Evolutionary conservation across 352 stramenopile species (phyloP).

Genomic region (Aphanomyces astaci): DNA sequence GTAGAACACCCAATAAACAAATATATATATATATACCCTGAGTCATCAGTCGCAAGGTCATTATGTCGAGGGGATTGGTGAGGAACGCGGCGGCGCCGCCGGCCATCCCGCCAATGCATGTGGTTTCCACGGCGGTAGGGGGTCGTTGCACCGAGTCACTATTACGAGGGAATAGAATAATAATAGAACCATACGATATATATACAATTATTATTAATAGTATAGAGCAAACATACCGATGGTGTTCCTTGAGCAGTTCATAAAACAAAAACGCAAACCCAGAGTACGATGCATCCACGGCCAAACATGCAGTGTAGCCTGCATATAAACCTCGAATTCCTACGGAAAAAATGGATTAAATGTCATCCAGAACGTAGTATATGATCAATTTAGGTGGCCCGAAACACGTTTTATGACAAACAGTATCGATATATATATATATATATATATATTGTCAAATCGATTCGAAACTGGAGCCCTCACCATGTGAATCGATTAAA

Average conservation of each 20-base stretch:
- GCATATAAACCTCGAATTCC: slow-evolving; percentile 43
- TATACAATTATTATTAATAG: too few relatives aligned
- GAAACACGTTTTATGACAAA: too few relatives aligned
- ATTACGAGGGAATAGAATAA: slow-evolving; percentile 39
- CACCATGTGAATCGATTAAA: too few relatives aligned
- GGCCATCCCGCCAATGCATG: slow-evolving; percentile 45
- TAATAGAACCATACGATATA: slow-evolving; percentile 14
- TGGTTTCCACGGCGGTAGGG: slow-evolving; percentile 46
- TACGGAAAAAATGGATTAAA: not conserved
- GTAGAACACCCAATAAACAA: too few relatives aligned
- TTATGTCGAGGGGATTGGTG: slow-evolving; percentile 74
- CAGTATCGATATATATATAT: too few relatives aligned
- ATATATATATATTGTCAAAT: too few relatives aligned
- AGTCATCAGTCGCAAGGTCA: slow-evolving; percentile 77
- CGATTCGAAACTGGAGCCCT: too few relatives aligned
- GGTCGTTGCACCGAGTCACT: slow-evolving; percentile 31
- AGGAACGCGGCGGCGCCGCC: slow-evolving; percentile 58
- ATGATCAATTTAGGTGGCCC: too few relatives aligned
- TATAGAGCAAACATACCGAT: too few relatives aligned
- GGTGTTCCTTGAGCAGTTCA: slow-evolving; percentile 34
- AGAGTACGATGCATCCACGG: slow-evolving; percentile 72
- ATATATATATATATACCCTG: slow-evolving; percentile 29
- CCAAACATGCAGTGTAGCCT: slow-evolving; percentile 68
- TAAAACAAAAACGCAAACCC: slow-evolving; percentile 81
- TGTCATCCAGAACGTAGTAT: too few relatives aligned